phyloP scores from a whole-genome alignment of 2,329 filamentous ascomycete genomes.

The Stagonosporopsis tanaceti region DNA sequence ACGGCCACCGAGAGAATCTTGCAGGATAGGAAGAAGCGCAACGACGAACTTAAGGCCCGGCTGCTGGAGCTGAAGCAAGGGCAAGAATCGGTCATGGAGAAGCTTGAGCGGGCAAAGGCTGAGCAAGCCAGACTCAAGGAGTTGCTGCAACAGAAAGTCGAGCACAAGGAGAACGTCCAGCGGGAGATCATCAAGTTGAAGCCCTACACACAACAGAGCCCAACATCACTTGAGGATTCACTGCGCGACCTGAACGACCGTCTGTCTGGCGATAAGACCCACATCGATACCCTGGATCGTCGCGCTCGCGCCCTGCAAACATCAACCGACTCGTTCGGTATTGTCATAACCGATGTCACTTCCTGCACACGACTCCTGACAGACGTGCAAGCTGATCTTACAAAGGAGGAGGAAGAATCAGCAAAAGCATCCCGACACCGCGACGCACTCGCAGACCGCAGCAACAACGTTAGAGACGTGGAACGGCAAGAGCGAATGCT shows the following conservation, averaged over 20 bases:
- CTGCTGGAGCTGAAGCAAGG: conserved; percentile 81
- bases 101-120: conserved; percentile 81
- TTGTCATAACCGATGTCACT: conserved; percentile 84
- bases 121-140: conserved; percentile 80
- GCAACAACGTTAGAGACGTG: conserved; percentile 89
- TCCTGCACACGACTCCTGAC: conserved; percentile 89
- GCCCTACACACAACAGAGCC: conserved; percentile 91
- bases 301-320: conserved; percentile 90
- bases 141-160: conserved; percentile 74
- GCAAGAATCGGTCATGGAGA: conserved; percentile 83
- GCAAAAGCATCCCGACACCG: conserved; percentile 80
- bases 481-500: conserved; percentile 87
- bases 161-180: conserved; percentile 72
- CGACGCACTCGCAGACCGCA: conserved; percentile 85
- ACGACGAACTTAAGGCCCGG: conserved; percentile 84
- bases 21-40: conserved; percentile 82
- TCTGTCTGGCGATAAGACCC: conserved; percentile 77
- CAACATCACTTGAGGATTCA: conserved; percentile 80
- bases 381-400: conserved; percentile 82
- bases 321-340: conserved; percentile 85
- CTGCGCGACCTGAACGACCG: conserved; percentile 83
- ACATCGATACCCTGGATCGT: conserved; percentile 87
- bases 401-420: conserved; percentile 91
- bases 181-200: conserved; percentile 89
- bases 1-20: conserved; percentile 82